Base-by-base conservation (phyloP, 164 flowering plant genomes). In the Cinnamomum micranthum region DNA sequence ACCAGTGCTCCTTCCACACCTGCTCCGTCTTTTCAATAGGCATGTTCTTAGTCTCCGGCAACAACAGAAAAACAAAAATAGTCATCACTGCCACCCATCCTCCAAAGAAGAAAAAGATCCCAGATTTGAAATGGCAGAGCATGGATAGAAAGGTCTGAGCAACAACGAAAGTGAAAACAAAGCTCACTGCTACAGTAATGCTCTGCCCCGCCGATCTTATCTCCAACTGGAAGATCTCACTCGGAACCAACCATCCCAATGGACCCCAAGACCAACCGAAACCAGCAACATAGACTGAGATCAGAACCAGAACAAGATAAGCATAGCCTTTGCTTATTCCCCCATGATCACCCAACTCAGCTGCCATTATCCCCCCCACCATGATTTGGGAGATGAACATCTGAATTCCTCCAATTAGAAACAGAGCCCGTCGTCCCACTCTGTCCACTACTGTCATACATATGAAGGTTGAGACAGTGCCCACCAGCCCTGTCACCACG, bases 61-160 rank as follows among this genome's bases (percentile, higher is more conserved):
- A 24, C 12, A 79, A 50, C 19, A 81, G 41, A 52, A 79, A 74
- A 1, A 72, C 71, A 62, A 81, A 81, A 13, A 50, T 70, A 23
- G 84, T 81, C 84, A 79, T 81, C 55, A 79, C 59, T 2, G 65
- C 69, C 50, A 82, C 81, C 84, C 84, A 84, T 33, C 72, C 81
- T 2, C 75, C 82, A 41, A 84, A 84, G 51, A 84, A 81, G 77
- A 81, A 81, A 74, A 84, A 84, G 2, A 77, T 68, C 65, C 81
- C 84, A 10, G 71, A 68, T 62, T 78, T 82, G 69, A 84, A 28
- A 51, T 73, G 78, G 51, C 84, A 84, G n/a, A 84, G 79, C 77
- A 84, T 81, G 0, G 81, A 23, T 12, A 81, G 50, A 33, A 76
- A 74, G 2, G 78, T 79, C 52, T 81, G 84, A 31, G 84, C 84